phyloP scores from a whole-genome alignment of 2,329 filamentous ascomycete species.

The Alternaria arbusti region DNA sequence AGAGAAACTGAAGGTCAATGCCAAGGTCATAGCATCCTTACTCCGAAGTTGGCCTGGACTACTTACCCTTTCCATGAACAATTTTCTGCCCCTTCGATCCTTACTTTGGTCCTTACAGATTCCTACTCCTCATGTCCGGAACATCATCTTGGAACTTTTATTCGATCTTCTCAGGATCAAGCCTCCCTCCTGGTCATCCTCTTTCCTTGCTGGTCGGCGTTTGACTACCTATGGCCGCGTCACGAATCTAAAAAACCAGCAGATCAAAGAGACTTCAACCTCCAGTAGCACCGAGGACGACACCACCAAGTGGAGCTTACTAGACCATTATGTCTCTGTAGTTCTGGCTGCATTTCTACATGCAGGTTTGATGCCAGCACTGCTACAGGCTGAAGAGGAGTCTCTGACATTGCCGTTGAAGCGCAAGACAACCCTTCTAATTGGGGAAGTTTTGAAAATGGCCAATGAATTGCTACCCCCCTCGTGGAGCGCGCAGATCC shows the following conservation, averaged over 20 bases:
- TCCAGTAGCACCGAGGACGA: conserved; percentile 75
- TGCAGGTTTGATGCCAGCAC: conserved; percentile 68
- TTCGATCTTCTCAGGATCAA: conserved; percentile 89
- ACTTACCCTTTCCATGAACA: conserved; percentile 85
- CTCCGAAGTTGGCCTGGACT: conserved; percentile 94
- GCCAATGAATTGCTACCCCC: conserved; percentile 84
- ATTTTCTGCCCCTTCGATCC: conserved; percentile 83
- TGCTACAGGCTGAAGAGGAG: conserved; percentile 69
- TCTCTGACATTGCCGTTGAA: conserved; percentile 73
- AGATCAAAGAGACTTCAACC: conserved; percentile 58
- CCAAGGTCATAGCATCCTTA: conserved; percentile 88
- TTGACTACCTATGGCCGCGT: conserved; percentile 97
- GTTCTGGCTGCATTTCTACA: conserved; percentile 85
- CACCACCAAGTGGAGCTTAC: conserved; percentile 72
- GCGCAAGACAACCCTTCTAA: conserved; percentile 86
- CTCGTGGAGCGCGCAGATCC: conserved; percentile 81
- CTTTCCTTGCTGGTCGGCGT: conserved; percentile 88
- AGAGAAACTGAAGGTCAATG: conserved; percentile 80
- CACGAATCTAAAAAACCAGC: conserved; percentile 74
- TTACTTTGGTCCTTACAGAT: conserved; percentile 72
- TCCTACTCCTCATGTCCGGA: conserved; percentile 63
- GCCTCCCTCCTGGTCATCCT: conserved; percentile 90
- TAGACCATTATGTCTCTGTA: conserved; percentile 92
- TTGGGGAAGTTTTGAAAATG: conserved; percentile 90
- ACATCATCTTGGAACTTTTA: conserved; percentile 86